A percentile compares a stretch with the other conserved stretches of the same genome.
These are phyloP conservation scores for Eleusine coracana DNA, from an alignment of 176 grass and related monocot species.

Conservation along the genomic window DNA sequence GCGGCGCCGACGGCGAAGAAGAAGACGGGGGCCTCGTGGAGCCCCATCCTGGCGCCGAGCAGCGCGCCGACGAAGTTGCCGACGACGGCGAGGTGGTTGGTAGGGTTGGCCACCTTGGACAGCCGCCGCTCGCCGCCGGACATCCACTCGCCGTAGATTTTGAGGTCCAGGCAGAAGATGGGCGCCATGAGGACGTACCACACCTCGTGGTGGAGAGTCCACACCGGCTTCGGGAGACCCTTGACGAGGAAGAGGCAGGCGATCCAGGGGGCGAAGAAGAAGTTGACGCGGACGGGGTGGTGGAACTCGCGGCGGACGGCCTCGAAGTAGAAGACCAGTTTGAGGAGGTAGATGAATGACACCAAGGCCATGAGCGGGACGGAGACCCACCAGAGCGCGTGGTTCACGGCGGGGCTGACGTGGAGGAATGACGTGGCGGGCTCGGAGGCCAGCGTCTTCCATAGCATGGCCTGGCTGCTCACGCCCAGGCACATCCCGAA, in stretches of 20 bases:
- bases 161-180: slow-evolving; percentile 67
- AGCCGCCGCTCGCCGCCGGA: slow-evolving; percentile 63
- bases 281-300: slow-evolving; percentile 86
- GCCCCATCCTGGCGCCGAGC: slow-evolving; percentile 57
- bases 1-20: slow-evolving; percentile 67
- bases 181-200: slow-evolving; percentile 63
- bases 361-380: slow-evolving; percentile 49
- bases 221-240: slow-evolving; percentile 16
- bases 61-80: slow-evolving; percentile 64
- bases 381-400: slow-evolving; percentile 70
- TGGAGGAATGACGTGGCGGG: slow-evolving; percentile 48
- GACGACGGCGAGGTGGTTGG: slow-evolving; percentile 73
- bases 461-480: slow-evolving; percentile 79
- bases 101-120: slow-evolving; percentile 71
- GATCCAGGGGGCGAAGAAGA: slow-evolving; percentile 85
- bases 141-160: slow-evolving; percentile 83
- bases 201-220: slow-evolving; percentile 9
- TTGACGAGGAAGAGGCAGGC: slow-evolving; percentile 68
- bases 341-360: slow-evolving; percentile 61
- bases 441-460: slow-evolving; percentile 65
- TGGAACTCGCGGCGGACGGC: slow-evolving; percentile 63
- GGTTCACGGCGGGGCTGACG: slow-evolving; percentile 45
- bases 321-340: slow-evolving; percentile 70
- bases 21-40: slow-evolving; percentile 49
- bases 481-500: slow-evolving; percentile 85